Conservation (phyloP, 805 yeast species). For the Candida dajiaensis region DNA sequence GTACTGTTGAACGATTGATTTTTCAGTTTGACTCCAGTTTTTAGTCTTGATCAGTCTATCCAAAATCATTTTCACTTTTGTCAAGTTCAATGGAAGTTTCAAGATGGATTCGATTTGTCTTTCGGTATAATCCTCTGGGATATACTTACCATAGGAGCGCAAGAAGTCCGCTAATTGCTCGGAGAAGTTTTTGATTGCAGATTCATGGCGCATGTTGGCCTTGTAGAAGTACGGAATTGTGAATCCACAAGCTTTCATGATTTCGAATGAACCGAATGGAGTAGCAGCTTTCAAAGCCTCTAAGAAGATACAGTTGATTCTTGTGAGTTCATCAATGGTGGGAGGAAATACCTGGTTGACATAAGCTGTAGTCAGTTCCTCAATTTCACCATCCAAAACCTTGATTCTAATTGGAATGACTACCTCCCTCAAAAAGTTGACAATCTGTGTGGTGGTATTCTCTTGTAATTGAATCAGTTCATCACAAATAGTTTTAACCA, state of each 20-base stretch:
- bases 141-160: slow-evolving; percentile 27
- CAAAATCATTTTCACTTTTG: slow-evolving; percentile 63
- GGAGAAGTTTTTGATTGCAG: slow-evolving; percentile 70
- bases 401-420: slow-evolving; percentile 72
- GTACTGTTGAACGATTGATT: slow-evolving; percentile 29
- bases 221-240: slow-evolving; percentile 88
- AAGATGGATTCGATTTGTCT: slow-evolving; percentile 56
- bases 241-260: slow-evolving; percentile 72
- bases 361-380: slow-evolving; percentile 51
- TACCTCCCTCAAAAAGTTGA: slow-evolving; percentile 70
- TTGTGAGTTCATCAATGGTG: slow-evolving; percentile 87
- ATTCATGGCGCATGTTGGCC: slow-evolving; percentile 91
- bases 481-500: slow-evolving; percentile 48
- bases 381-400: slow-evolving; percentile 50
- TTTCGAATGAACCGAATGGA: slow-evolving; percentile 68
- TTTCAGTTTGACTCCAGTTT: slow-evolving; percentile 32
- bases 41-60: slow-evolving; percentile 51
- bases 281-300: slow-evolving; percentile 66
- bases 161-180: slow-evolving; percentile 38
- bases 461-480: slow-evolving; percentile 72
- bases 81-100: slow-evolving; percentile 63
- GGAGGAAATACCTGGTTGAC: slow-evolving; percentile 86
- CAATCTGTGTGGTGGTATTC: slow-evolving; percentile 59
- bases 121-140: slow-evolving; percentile 35
- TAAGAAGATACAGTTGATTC: slow-evolving; percentile 80